phyloP scores from a whole-genome alignment of 2,329 filamentous ascomycete genomes.

The Xylariaceae sp. region DNA sequence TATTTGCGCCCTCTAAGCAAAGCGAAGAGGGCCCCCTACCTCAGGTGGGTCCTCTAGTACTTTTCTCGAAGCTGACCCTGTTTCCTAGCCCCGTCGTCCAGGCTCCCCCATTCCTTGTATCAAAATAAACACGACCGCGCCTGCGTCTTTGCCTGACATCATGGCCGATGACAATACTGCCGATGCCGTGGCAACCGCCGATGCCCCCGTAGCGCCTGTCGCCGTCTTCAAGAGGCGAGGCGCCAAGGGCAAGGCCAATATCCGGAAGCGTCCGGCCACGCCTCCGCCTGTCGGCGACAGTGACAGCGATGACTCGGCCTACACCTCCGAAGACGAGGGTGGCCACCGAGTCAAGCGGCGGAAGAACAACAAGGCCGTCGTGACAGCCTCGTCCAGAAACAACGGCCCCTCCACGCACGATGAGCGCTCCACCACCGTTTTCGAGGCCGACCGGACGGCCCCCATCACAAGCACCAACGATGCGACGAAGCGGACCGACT shows the following conservation, averaged over 20 bases:
- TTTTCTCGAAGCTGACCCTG: no score
- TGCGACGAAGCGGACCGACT: conserved; percentile 82
- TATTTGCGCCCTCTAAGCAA: no score
- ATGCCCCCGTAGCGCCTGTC: conserved; percentile 38
- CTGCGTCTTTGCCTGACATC: conserved; percentile 1
- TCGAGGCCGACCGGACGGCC: conserved; percentile 53
- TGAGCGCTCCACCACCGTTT: conserved; percentile 44
- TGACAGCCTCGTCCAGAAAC: conserved; percentile 57
- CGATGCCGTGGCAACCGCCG: conserved; percentile 7
- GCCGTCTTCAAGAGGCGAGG: conserved; percentile 81
- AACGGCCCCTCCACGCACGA: conserved; percentile 28
- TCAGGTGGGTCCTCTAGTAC: no score
- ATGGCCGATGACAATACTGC: conserved; percentile 13
- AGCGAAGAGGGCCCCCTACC: no score
- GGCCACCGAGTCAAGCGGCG: conserved; percentile 74
- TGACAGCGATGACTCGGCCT: conserved; percentile 52
- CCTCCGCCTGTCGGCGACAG: conserved; percentile 59
- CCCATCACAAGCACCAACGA: conserved; percentile 66
- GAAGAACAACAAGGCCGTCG: conserved; percentile 57
- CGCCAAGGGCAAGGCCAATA: conserved; percentile 65
- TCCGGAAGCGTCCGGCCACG: conserved; percentile 74
- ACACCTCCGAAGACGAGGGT: conserved; percentile 68
- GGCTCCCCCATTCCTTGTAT: no score
- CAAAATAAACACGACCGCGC: no score
- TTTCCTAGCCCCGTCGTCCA: no score